These are phyloP conservation scores for Phlebiopsis flavidoalba DNA, from an alignment of 768 basidiomycete genomes.

Conservation along the genomic window DNA sequence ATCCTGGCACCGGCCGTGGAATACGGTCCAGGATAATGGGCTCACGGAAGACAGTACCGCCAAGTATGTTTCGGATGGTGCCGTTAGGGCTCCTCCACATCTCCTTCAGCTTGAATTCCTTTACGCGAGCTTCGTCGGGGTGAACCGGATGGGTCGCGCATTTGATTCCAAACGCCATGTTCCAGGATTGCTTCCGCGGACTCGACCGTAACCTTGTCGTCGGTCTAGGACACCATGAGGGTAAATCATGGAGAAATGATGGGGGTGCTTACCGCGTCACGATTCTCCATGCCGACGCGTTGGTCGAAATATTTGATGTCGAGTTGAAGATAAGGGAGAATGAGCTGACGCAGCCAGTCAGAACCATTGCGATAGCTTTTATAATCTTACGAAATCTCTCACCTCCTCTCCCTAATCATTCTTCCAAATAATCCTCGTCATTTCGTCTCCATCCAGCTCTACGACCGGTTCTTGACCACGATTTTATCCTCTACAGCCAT, in stretches of 20 bases:
- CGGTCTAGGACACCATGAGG: conserved; percentile 51
- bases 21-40: conserved; percentile 91
- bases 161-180: conserved; percentile 96
- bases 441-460: conserved; percentile 96
- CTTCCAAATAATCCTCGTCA: conserved; percentile 99
- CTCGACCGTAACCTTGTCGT: conserved; percentile 90
- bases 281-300: conserved; percentile 91
- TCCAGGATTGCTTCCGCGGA: conserved; percentile 92
- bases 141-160: conserved; percentile 99
- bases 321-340: conserved; percentile 89
- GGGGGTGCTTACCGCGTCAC: conserved; percentile 61
- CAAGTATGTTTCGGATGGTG: conserved; percentile 96
- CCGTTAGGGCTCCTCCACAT: conserved; percentile 99
- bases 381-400: conserved; percentile 19
- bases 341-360: conserved; percentile 46
- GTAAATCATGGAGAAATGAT: background rate
- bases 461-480: conserved; percentile 81
- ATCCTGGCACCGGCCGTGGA: conserved; percentile 93
- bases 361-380: background rate
- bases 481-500: conserved; percentile 46
- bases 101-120: conserved; percentile 97
- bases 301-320: conserved; percentile 98
- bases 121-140: conserved; percentile 95
- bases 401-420: conserved; percentile 95
- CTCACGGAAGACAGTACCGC: conserved; percentile 97